A percentile compares a stretch with the other conserved stretches of the same genome.
These are phyloP conservation scores for Fusarium lyarnte DNA, from an alignment of 2,329 filamentous ascomycete genomes.

Conservation along the genomic window DNA sequence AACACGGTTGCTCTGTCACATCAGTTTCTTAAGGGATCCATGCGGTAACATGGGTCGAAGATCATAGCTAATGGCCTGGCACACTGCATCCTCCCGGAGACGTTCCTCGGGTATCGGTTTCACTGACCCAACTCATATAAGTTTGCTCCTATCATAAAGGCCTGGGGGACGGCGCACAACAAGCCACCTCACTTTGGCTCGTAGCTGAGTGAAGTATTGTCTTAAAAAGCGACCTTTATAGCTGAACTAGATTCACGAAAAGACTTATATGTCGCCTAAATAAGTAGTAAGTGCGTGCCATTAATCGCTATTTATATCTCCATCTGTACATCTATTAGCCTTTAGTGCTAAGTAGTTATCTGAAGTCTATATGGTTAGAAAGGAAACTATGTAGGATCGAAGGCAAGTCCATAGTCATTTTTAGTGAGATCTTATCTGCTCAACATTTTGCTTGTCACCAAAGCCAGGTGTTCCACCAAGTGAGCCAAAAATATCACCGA, in stretches of 20 bases:
- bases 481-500: constrained; percentile 34
- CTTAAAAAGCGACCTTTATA: too few species aligned
- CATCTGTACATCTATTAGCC: neutral
- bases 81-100: neutral
- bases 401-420: too few species aligned
- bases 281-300: accelerated
- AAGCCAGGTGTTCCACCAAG: constrained; percentile 30
- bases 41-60: neutral
- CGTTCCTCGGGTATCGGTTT: too few species aligned
- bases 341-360: neutral
- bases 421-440: neutral
- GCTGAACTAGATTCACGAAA: too few species aligned
- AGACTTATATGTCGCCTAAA: accelerated
- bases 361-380: neutral
- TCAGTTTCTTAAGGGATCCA: accelerated
- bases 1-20: neutral
- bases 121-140: constrained; percentile 70
- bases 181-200: constrained; percentile 61
- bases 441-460: constrained; percentile 2
- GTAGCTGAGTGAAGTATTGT: neutral
- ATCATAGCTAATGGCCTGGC: neutral
- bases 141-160: constrained; percentile 92
- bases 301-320: too few species aligned
- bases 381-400: neutral
- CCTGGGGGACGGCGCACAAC: constrained; percentile 83